Base-by-base conservation (phyloP, 2,329 filamentous ascomycete genomes). In the Curvularia spicifera region DNA sequence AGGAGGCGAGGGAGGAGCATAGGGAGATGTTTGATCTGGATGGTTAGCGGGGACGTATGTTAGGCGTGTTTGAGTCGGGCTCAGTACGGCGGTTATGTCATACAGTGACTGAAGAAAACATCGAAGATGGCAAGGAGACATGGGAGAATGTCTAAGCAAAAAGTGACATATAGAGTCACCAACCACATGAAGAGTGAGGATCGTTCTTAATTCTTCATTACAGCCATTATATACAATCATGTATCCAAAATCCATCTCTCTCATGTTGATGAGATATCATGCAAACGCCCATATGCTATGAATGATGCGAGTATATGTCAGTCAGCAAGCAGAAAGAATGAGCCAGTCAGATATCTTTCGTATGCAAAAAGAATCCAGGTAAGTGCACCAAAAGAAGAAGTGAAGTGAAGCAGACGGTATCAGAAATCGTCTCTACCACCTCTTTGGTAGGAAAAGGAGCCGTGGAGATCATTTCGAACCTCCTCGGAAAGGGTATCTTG, bases 1-100 rank as follows among this genome's bases (percentile, higher is more conserved):
- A 75, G 43, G 80, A 82, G 72, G 77, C 67, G 22, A 77, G 71
- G 59, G 79, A 77, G 51, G 82, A 84, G 64, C 64, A 86, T 37
- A 84, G 82, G 80, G 85, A 80, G 70, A 61, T 42, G 9, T 62
- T 76, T 64, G 75, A 74, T 26, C 47, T 77, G 57, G 73, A 76
- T 60, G 75, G 72, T n/a, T 77, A 64, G 47, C 26, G 12, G 18
- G 26, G 29, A 9, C 28, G 18, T 18, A 24, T 2, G 22, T 4
- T 24, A 24, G 22, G 22, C 22, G 20, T 24, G n/a, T 24, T 5
- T 15, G 20, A 18, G 18, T 10, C 9, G 29, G 9, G 12, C 9
- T 31, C 29, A 31, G 10, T 8, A 7, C 26, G 6, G 26, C 26
- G 26, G 6, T 8, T 5, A 29, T 13, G 44, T 13, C 5, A 20